A percentile compares a stretch with the other conserved stretches of the same genome.
Evolutionary conservation across 2,329 filamentous ascomycete species (phyloP).

Genomic region (Apiospora hydei): DNA sequence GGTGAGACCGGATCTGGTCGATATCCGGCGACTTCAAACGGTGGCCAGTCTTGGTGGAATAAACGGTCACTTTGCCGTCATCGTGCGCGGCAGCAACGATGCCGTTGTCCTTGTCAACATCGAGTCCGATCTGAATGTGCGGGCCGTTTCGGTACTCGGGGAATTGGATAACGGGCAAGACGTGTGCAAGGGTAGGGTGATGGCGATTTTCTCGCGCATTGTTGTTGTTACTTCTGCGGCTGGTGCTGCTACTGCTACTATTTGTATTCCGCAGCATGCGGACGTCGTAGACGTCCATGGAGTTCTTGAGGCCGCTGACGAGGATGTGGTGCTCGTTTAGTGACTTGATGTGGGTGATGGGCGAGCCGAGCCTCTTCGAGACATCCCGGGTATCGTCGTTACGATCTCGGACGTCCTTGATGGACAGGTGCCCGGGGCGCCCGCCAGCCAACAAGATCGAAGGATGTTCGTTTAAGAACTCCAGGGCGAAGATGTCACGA

Average conservation of each 20-base stretch:
- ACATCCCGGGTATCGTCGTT: conserved; percentile 33
- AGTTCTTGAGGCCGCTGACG: conserved; percentile 57
- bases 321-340: conserved; percentile 59
- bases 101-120: conserved; percentile 54
- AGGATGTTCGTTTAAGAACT: conserved; percentile 53
- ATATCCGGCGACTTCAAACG: conserved; percentile 40
- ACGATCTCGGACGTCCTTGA: conserved; percentile 52
- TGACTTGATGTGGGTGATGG: conserved; percentile 58
- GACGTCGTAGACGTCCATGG: conserved; percentile 64
- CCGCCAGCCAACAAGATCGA: conserved; percentile 59
- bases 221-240: background rate
- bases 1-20: conserved; percentile 28
- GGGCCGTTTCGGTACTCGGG: conserved; percentile 58
- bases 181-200: conserved; percentile 25
- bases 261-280: conserved; percentile 46
- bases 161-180: conserved; percentile 55
- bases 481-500: conserved; percentile 55
- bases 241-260: conserved; percentile 23
- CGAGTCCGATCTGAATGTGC: conserved; percentile 58
- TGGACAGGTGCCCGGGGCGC: conserved; percentile 54
- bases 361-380: conserved; percentile 42
- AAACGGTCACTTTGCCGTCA: conserved; percentile 55
- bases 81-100: conserved; percentile 63
- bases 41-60: conserved; percentile 56
- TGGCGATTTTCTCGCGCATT: background rate